These are phyloP conservation scores for Camellia oleifera DNA, from an alignment of 179 eudicot genomes.

Conservation along the genomic window DNA sequence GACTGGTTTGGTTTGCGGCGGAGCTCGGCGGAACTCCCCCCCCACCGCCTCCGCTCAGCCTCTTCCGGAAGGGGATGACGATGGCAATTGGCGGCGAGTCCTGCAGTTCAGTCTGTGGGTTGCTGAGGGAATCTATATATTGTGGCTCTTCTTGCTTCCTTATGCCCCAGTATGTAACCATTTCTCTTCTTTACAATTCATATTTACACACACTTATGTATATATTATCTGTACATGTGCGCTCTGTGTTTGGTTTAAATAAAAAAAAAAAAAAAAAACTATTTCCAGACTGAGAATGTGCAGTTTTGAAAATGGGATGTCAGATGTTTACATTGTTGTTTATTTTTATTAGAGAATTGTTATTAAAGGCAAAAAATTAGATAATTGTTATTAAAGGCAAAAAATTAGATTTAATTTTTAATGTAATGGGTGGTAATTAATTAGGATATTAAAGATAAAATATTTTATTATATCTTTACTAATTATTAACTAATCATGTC, in stretches of 20 bases:
- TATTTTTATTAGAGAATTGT: no score
- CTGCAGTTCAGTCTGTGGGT: conserved; percentile 51
- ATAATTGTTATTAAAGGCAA: no score
- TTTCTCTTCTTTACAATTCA: not conserved
- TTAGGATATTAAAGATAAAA: no score
- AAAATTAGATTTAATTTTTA: no score
- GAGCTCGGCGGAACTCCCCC: conserved; percentile 22
- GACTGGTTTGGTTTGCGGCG: conserved; percentile 12
- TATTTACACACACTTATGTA: not conserved
- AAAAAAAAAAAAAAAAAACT: no score
- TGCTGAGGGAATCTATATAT: conserved; percentile 66
- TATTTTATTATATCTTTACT: no score
- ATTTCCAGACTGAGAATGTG: no score
- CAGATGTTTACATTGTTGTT: no score
- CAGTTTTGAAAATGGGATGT: not conserved
- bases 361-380: no score
- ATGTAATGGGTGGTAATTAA: no score
- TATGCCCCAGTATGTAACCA: conserved; percentile 70
- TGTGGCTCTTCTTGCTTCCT: conserved; percentile 94
- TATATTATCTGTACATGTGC: not conserved
- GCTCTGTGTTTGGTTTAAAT: not conserved
- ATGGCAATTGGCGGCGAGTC: conserved; percentile 22
- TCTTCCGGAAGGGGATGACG: conserved; percentile 24
- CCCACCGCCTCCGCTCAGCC: conserved; percentile 12
- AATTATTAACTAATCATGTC: no score